Percentiles rank a stretch among this genome's conserved stretches.
These are phyloP conservation scores for Adansonia rubrostipa DNA, from an alignment of 441 rosid species.

Conservation along the genomic window DNA sequence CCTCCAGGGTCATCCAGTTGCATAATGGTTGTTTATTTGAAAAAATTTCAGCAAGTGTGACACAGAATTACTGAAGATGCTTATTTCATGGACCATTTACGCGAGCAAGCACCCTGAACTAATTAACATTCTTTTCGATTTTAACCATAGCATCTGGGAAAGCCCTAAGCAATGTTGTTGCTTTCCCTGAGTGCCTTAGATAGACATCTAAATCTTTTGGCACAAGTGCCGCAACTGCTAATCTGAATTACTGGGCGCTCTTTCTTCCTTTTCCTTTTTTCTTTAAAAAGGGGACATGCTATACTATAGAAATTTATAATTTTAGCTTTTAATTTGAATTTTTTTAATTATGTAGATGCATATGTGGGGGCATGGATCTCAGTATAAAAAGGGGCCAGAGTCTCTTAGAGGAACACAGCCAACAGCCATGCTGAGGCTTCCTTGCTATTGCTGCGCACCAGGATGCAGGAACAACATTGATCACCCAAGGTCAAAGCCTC, in stretches of 20 bases:
- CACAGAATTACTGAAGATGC: not conserved
- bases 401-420: slow-evolving; percentile 94
- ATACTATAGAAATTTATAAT: not conserved
- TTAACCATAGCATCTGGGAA: not conserved
- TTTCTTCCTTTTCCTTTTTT: not conserved
- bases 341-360: slow-evolving; percentile 68
- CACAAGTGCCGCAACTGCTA: not conserved
- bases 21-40: not conserved
- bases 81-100: not conserved
- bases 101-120: not conserved
- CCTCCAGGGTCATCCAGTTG: not conserved
- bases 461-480: slow-evolving; percentile 97
- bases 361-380: slow-evolving; percentile 99
- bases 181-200: slow-evolving; percentile 19
- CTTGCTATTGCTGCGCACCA: slow-evolving; percentile 91
- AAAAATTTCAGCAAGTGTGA: not conserved
- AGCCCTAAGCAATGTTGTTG: not conserved
- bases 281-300: not conserved
- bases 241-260: not conserved
- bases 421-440: slow-evolving; percentile 89
- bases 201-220: slow-evolving; percentile 11
- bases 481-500: slow-evolving; percentile 85
- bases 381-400: slow-evolving; percentile 95
- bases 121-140: not conserved
- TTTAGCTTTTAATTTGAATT: not conserved